Evolutionary conservation across 352 stramenopile genomes (phyloP).

Genomic region (Phytophthora constricta): DNA sequence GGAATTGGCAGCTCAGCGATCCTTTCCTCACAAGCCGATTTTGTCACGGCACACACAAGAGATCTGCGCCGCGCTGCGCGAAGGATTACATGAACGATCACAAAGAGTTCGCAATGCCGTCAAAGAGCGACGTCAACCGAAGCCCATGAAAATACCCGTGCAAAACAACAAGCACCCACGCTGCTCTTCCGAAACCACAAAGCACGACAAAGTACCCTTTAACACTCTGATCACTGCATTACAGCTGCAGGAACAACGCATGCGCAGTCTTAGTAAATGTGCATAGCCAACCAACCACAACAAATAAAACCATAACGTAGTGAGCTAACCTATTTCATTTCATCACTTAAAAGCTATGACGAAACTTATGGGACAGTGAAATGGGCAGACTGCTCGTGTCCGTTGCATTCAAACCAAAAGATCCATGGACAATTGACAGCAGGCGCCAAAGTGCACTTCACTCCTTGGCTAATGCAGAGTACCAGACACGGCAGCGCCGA

Average conservation of each 20-base stretch:
- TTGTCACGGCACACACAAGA: conserved; percentile 36
- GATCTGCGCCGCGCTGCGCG: conserved; percentile 30
- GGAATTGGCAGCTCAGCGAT: conserved; percentile 15
- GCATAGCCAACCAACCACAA: conserved; percentile 2
- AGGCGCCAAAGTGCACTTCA: conserved; percentile 50
- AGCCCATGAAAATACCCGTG: neutral
- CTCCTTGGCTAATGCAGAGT: conserved; percentile 2
- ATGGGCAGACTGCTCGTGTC: conserved; percentile 39
- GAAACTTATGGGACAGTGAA: conserved; percentile 35
- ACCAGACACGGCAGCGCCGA: conserved; percentile 38
- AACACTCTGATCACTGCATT: conserved; percentile 7
- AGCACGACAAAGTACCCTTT: conserved; percentile 2
- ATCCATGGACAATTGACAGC: conserved; percentile 54
- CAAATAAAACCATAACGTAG: conserved; percentile 1
- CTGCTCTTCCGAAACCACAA: neutral
- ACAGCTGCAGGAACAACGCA: conserved; percentile 16
- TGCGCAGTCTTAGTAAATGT: conserved; percentile 10
- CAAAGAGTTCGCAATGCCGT: conserved; percentile 7
- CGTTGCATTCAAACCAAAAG: conserved; percentile 17
- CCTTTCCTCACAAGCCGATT: conserved; percentile 32
- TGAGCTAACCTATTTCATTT: conserved; percentile 50
- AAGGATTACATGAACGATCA: conserved; percentile 18
- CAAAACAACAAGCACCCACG: conserved; percentile 10
- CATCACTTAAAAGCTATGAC: conserved; percentile 40
- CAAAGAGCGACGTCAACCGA: conserved; percentile 7